Conservation (phyloP, 2,329 filamentous ascomycete species). For the Fusarium floridanum region DNA sequence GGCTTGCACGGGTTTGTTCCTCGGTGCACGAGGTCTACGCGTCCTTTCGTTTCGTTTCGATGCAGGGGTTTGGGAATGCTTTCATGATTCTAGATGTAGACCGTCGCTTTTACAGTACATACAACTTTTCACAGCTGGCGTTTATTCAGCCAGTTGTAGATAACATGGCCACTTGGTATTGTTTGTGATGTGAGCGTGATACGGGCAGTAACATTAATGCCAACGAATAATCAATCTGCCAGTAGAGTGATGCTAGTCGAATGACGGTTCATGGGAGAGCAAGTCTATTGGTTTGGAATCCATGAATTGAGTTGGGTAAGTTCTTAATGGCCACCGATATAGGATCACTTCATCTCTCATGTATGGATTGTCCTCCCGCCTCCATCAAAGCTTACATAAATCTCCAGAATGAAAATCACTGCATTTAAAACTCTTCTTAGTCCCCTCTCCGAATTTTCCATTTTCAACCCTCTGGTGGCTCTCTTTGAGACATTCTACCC, state of each 20-base stretch:
- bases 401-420: background rate
- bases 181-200: background rate
- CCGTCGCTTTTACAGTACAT: constrained; percentile 25
- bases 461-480: background rate
- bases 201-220: background rate
- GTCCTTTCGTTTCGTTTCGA: constrained; percentile 43
- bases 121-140: constrained; percentile 17
- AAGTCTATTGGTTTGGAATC: background rate
- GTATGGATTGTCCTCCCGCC: background rate
- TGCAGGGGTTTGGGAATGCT: constrained; percentile 33
- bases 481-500: background rate
- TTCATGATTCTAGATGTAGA: constrained; percentile 45
- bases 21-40: constrained; percentile 35
- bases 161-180: background rate
- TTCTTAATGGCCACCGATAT: too few species aligned
- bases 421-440: background rate
- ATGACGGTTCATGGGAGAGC: background rate
- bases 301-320: background rate
- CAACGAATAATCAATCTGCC: background rate
- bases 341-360: background rate
- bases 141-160: background rate
- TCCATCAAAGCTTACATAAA: background rate
- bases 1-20: constrained; percentile 23
- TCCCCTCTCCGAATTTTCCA: background rate
- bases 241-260: background rate